Base-by-base conservation (phyloP, 805 yeast genomes). In the Yamadazyma sp. region DNA sequence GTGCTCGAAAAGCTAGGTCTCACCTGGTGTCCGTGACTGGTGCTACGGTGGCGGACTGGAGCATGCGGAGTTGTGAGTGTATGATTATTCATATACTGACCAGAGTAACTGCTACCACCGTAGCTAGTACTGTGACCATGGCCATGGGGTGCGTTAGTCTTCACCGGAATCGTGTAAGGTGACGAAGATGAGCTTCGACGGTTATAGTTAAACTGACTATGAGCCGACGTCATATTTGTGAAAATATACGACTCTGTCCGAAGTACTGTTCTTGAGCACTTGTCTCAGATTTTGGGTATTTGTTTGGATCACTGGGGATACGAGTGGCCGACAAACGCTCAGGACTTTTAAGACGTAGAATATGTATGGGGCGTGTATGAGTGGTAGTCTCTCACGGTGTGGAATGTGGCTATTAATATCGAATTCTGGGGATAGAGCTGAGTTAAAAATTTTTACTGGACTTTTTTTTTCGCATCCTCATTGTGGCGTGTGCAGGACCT, bases 131-230 rank as follows among this genome's bases (percentile, higher is more conserved):
- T 25, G n/a, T 8, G 16, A 25, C 5, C n/a, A 10, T 24, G 23
- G 7, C 37, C 37, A 16, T 20, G 5, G 23, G 38, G 44, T 12
- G 52, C 53, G 18, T 50, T 58, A 27, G 50, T 56, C 27, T 55
- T 55, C 7, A 42, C 35, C 13, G 63, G 64, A 12, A 59, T 52
- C 3, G 60, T 46, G 43, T 60, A 60, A 19, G 66, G 66, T 11
- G 55, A 37, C 3, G 59, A 27, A 2, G 55, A 37, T 5, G 62
- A 57, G 27, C 57, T 53, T 24, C 66, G 50, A 42, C 64, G 47
- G 35, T 57, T 54, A 40, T 60, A 59, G 28, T 56, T 54, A 42
- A 53, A 53, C 16, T 55, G 62, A 35, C 44, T 41, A 23, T 49
- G 49, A 10, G 50, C 45, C 4, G 35, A 18, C 7, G 47, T 38